Base-by-base conservation (phyloP, 2,329 filamentous ascomycete genomes). In the Blumeriella jaapii region DNA sequence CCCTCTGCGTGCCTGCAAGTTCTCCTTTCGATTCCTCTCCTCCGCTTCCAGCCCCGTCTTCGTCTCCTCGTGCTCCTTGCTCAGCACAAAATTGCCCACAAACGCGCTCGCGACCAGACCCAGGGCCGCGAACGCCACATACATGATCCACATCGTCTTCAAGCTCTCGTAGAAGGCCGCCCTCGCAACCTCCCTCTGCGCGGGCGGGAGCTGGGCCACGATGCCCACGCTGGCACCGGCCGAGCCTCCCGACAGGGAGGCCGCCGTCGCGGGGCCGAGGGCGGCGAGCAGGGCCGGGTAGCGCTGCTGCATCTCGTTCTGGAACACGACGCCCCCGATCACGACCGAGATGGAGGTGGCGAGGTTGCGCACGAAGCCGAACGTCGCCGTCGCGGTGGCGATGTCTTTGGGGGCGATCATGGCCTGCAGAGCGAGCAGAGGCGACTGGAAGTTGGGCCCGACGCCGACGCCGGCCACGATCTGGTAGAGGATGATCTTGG, bases 371-470 rank as follows among this genome's bases (percentile, higher is more conserved):
- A 77, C 64, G 52, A 82, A 82, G 6, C 50, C 51, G 15, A 81
- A 78, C 1, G 74, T 77, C 0, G 76, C 69, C 0, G 77, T 82
- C 0, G 72, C 77, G 1, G 74, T 69, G n/a, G 74, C 79, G 29
- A 80, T 78, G 46, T 83, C 78, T 17, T 67, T 63, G 26, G 65
- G 67, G 15, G 69, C 62, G 17, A 80, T 65, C 31, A 71, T 67
- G 14, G 72, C 71, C 55, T 83, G 79, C 5, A 82, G 60, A 0
- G 77, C 77, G 33, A 83, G 74, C 6, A 83, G 64, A 2, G 78
- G 76, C 1, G 70, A 63, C 51, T 83, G 77, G 57, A 83, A 81
- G 48, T 79, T 76, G 5, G 77, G 75, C 0, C 78, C 78, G 4
- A 78, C 63, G 9, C 77, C 77, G 6, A 78, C 59, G 24, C 76